These are phyloP conservation scores for Wickerhamomyces sp. DNA, from an alignment of 1,139 yeast species.

Conservation along the genomic window DNA sequence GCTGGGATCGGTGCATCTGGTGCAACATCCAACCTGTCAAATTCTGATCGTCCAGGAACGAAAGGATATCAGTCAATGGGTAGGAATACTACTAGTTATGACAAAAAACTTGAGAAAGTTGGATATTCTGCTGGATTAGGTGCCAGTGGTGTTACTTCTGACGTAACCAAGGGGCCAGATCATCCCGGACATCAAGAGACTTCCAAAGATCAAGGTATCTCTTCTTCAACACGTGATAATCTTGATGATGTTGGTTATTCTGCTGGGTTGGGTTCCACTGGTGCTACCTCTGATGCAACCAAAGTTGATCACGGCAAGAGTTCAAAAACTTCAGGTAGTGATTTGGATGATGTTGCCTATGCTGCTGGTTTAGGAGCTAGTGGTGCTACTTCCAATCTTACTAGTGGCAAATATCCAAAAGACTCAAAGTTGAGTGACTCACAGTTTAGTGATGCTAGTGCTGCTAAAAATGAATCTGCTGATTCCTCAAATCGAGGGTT, in stretches of 20 bases:
- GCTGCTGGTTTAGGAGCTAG: constrained; percentile 5
- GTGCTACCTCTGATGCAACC: constrained; percentile 3
- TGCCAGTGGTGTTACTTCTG: constrained; percentile 4
- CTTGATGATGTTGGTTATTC: constrained; percentile 2
- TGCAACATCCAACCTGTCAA: constrained; percentile 6
- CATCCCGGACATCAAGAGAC: background rate
- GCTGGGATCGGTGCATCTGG: constrained; percentile 11
- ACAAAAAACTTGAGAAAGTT: constrained; percentile 12
- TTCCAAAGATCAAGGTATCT: background rate
- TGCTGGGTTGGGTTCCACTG: constrained; percentile 5
- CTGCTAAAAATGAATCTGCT: background rate
- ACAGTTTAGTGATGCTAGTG: background rate
- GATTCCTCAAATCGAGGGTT: constrained; percentile 5
- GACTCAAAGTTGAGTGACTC: too few relatives aligned
- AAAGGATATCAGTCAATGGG: background rate
- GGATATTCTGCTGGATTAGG: constrained; percentile 6
- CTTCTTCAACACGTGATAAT: background rate
- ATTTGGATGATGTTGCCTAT: constrained; percentile 1
- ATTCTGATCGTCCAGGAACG: background rate
- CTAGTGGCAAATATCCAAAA: background rate
- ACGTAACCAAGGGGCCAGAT: background rate
- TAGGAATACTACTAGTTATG: background rate
- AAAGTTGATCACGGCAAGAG: background rate
- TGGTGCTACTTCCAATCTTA: constrained; percentile 4
- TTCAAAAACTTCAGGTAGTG: background rate